A percentile compares a stretch with the other conserved stretches of the same genome.
These are phyloP conservation scores for Tuber borchii DNA, from an alignment of 495 filamentous ascomycete genomes.

Conservation along the genomic window DNA sequence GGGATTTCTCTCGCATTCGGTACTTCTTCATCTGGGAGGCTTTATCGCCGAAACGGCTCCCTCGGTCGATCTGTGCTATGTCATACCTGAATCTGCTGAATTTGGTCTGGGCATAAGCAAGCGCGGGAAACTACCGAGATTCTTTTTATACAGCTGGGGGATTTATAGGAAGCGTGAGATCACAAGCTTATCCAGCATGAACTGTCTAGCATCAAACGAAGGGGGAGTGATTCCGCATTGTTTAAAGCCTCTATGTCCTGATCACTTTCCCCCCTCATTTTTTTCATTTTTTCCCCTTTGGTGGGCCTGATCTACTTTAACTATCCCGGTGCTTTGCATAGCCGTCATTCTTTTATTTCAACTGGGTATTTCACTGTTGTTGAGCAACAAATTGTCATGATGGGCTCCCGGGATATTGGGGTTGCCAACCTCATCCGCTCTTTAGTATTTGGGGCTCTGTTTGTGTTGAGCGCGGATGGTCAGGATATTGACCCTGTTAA, in stretches of 20 bases:
- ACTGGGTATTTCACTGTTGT: neutral
- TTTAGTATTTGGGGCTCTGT: neutral
- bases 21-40: neutral
- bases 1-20: neutral
- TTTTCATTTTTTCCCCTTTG: neutral
- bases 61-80: neutral
- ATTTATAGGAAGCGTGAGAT: neutral
- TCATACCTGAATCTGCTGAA: neutral
- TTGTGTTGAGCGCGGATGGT: neutral
- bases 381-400: neutral
- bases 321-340: neutral
- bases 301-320: neutral
- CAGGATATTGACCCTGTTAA: slow-evolving; percentile 20
- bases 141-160: neutral
- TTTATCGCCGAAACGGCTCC: neutral
- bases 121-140: neutral
- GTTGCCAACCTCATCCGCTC: neutral
- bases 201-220: neutral
- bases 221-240: neutral
- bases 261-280: neutral
- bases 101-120: neutral
- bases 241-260: neutral
- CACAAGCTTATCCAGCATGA: neutral
- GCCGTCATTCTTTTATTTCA: neutral
- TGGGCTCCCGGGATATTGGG: neutral